Conservation (phyloP, 1,284 basidiomycete species). For the Leccinum huronense region DNA sequence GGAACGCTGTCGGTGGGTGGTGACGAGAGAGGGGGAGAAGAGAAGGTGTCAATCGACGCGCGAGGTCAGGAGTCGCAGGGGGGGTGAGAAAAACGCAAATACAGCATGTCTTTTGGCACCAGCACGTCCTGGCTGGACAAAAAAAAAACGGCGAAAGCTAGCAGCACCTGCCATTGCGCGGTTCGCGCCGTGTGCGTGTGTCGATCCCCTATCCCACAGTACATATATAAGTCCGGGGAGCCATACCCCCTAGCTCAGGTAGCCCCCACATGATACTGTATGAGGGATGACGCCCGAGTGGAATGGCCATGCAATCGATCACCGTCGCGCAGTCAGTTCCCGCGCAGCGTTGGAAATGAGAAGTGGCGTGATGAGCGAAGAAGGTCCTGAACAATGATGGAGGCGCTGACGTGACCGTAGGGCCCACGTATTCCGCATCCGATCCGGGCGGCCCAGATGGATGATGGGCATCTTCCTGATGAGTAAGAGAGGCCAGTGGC, state of each 20-base stretch:
- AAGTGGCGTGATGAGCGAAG: too few species aligned
- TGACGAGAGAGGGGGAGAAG: conserved; percentile 14
- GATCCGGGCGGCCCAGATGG: too few species aligned
- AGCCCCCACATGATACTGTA: conserved; percentile 10
- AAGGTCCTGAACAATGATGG: too few species aligned
- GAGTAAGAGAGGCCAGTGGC: too few species aligned
- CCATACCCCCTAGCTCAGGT: background rate
- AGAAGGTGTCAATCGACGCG: conserved; percentile 5
- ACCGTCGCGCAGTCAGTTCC: too few species aligned
- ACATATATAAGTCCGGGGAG: conserved; percentile 3
- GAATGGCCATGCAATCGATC: too few species aligned
- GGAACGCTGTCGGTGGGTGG: conserved; percentile 13
- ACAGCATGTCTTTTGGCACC: conserved; percentile 17
- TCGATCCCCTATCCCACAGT: conserved; percentile 10
- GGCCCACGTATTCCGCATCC: too few species aligned
- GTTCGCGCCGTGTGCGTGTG: too few species aligned
- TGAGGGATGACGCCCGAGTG: background rate
- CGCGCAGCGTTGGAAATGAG: too few species aligned
- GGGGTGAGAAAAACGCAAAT: conserved; percentile 25
- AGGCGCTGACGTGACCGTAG: too few species aligned
- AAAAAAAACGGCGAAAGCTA: conserved; percentile 22
- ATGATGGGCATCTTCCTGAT: too few species aligned
- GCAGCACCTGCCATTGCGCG: conserved; percentile 11
- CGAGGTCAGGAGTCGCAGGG: conserved; percentile 7
- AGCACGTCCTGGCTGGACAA: background rate